Evolutionary conservation across 2,329 filamentous ascomycete species (phyloP).

Genomic region (Simplicillium aogashimaense): DNA sequence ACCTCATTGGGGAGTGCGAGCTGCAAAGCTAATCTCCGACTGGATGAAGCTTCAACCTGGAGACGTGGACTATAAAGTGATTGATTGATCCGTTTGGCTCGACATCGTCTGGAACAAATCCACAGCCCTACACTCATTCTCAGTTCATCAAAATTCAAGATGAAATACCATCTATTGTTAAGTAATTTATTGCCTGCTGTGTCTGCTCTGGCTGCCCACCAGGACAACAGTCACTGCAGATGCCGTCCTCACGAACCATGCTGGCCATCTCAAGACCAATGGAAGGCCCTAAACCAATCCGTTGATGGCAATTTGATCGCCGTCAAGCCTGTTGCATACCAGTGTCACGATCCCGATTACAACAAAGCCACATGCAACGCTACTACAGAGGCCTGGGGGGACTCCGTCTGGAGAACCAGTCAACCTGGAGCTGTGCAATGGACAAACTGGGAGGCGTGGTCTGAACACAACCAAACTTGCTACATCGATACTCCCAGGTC

Average conservation of each 20-base stretch:
- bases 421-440: conserved; percentile 24
- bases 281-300: conserved; percentile 38
- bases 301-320: conserved; percentile 37
- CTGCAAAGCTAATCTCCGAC: no score
- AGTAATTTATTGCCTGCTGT: not conserved
- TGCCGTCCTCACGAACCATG: conserved; percentile 37
- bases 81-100: no score
- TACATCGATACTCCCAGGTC: conserved; percentile 17
- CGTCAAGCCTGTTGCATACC: conserved; percentile 36
- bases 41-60: no score
- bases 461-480: conserved; percentile 22
- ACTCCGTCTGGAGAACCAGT: conserved; percentile 23
- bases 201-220: not conserved
- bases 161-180: not conserved
- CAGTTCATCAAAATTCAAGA: not conserved
- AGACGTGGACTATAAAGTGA: no score
- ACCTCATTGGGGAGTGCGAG: no score
- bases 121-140: not conserved
- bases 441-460: conserved; percentile 28
- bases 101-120: not conserved
- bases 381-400: conserved; percentile 17
- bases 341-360: conserved; percentile 37
- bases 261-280: conserved; percentile 36
- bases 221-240: conserved; percentile 20
- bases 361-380: conserved; percentile 28